Percentiles rank a stretch among this genome's conserved stretches.
These are phyloP conservation scores for Cicer chorassanicum DNA, from an alignment of 306 rosid species.

Conservation along the genomic window DNA sequence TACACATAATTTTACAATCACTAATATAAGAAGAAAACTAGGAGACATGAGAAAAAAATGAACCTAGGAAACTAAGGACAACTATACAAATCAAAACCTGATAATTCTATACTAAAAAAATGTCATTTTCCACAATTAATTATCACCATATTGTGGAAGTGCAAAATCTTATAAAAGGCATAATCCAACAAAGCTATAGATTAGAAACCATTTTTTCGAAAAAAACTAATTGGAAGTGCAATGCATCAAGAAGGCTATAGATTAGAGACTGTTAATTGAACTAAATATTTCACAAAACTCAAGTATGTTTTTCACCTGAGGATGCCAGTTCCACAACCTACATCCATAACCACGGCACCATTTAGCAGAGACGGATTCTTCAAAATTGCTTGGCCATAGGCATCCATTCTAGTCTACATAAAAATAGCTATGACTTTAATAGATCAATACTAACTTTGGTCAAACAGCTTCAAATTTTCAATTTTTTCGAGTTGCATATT, in stretches of 20 bases:
- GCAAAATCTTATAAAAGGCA: not conserved
- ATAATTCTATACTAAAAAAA: not conserved
- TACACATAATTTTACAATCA: no score
- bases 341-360: conserved; percentile 83
- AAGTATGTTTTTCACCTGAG: conserved; percentile 69
- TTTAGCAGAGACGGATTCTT: conserved; percentile 80
- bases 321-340: conserved; percentile 95
- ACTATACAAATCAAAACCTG: no score
- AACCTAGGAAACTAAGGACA: no score
- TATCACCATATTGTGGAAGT: not conserved
- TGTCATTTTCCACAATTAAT: conserved; percentile 19
- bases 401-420: conserved; percentile 84
- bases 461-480: conserved; percentile 9
- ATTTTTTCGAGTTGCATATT: conserved; percentile 28
- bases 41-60: no score
- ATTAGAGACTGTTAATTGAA: not conserved
- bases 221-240: no score
- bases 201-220: no score
- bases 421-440: conserved; percentile 26
- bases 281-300: conserved; percentile 29
- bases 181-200: conserved; percentile 1
- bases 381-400: conserved; percentile 82
- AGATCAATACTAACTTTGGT: conserved; percentile 15
- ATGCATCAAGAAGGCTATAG: not conserved
- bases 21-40: no score